Conservation (phyloP, 345 rosid species). For the Balakata baccata region DNA sequence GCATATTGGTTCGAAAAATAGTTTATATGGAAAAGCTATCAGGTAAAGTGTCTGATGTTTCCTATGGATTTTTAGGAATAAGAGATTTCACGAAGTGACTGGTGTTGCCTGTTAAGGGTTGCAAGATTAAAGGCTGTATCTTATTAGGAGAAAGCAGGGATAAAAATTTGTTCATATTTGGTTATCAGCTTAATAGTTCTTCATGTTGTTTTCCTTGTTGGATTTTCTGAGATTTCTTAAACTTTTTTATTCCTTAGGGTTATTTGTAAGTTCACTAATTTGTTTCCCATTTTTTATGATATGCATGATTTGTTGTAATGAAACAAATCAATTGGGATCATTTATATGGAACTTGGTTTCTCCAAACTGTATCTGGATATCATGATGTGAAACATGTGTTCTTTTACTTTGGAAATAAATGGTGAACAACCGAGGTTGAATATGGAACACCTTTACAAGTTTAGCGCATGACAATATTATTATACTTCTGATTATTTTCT, state of each 20-base stretch:
- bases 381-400: background rate
- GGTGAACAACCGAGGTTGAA: background rate
- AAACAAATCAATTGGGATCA: background rate
- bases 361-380: background rate
- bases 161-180: background rate
- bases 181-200: background rate
- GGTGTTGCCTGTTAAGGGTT: background rate
- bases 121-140: background rate
- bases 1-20: constrained; percentile 17
- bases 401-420: background rate
- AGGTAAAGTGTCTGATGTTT: background rate
- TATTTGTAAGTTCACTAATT: background rate
- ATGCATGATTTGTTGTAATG: background rate
- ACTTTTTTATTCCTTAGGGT: background rate
- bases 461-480: background rate
- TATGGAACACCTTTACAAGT: background rate
- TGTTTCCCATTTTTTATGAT: background rate
- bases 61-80: background rate
- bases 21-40: background rate
- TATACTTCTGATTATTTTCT: constrained; percentile 10
- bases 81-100: background rate
- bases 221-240: background rate
- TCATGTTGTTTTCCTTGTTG: background rate
- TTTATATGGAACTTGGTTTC: background rate
- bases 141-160: background rate